Base-by-base conservation (phyloP, 1,284 basidiomycete species). In the Malassezia slooffiae region DNA sequence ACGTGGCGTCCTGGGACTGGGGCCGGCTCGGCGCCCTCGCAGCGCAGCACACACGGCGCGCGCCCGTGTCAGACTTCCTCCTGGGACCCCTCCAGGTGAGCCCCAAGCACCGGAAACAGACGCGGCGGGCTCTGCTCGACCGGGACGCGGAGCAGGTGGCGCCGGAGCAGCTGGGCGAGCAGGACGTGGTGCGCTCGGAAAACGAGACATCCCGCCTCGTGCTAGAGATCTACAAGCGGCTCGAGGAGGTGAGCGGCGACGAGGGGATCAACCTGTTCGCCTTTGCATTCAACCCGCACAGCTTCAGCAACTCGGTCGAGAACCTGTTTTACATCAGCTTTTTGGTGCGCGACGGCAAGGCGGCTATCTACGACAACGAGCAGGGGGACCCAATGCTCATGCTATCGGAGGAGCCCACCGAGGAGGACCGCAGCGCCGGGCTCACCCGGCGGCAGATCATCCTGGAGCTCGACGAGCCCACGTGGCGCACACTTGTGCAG, bases 291-390 rank as follows among this genome's bases (percentile, higher is more conserved):
- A 89, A 93, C 60, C 88, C 88, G 6, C 70, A 80, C 24, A 82
- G 85, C 57, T 93, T 87, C 61, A 81, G 81, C 0, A 88, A 93
- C 67, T 85, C 85, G 0, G 84, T 93, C 16, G 88, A 93, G 71
- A 93, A 93, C 64, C 74, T 91, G 16, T 93, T 93, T 68, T 85
- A 91, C 60, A 75, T 91, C 2, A 88, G 87, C 0, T 93, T 93
- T 71, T 74, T 90, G 40, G 82, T 93, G 37, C 76, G 83, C 34
- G 86, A 91, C 57, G 84, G 82, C 11, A 79, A 79, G 60, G 85
- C 80, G 35, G 79, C 54, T 4, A 44, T 69, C 17, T 38, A 52
- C 6, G 26, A 77, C 77, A 32, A 74, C 34, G 73, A 79, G 4
- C 72, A 81, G 0, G 81, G 79, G 1, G 82, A 85, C 58, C 82